These are phyloP conservation scores for Cyclotella atomus DNA, from an alignment of 108 stramenopile genomes.

Conservation along the genomic window DNA sequence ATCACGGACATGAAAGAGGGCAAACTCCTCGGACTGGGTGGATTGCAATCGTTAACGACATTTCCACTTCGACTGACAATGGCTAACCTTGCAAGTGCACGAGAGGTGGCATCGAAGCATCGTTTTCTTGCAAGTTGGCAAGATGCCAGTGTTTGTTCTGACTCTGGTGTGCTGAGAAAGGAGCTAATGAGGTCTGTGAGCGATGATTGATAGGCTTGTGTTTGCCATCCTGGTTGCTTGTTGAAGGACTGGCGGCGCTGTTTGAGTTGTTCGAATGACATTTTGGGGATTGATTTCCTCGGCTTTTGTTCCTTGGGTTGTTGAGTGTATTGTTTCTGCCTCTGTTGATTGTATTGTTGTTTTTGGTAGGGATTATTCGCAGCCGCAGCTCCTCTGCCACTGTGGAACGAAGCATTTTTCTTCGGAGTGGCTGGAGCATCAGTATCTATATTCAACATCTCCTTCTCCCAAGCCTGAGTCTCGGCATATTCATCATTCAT, in stretches of 20 bases:
- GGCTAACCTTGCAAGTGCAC: constrained; percentile 41
- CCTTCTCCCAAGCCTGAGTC: constrained; percentile 39
- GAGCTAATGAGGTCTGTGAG: constrained; percentile 33
- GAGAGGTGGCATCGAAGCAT: constrained; percentile 41
- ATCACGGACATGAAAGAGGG: constrained; percentile 45
- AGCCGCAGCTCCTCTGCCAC: not conserved
- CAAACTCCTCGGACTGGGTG: constrained; percentile 47
- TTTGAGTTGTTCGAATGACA: constrained; percentile 7
- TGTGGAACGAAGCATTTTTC: not conserved
- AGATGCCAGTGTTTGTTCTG: constrained; percentile 30
- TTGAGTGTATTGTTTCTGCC: constrained; percentile 3
- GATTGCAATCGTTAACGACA: constrained; percentile 22
- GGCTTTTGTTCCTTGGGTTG: constrained; percentile 4
- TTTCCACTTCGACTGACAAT: constrained; percentile 24
- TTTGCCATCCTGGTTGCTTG: constrained; percentile 27
- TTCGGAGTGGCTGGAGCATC: not conserved
- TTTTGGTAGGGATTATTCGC: constrained; percentile 11
- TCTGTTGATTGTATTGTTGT: constrained; percentile 7
- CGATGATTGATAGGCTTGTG: constrained; percentile 37
- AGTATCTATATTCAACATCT: constrained; percentile 7
- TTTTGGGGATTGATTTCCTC: not conserved
- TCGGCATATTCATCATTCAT: constrained; percentile 13
- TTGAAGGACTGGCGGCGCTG: not conserved
- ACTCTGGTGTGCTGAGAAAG: constrained; percentile 5
- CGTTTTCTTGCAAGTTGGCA: constrained; percentile 33